A percentile compares a stretch with the other conserved stretches of the same genome.
phyloP scores from a whole-genome alignment of 2,329 filamentous ascomycete genomes.

The Didymella arachidicola region DNA sequence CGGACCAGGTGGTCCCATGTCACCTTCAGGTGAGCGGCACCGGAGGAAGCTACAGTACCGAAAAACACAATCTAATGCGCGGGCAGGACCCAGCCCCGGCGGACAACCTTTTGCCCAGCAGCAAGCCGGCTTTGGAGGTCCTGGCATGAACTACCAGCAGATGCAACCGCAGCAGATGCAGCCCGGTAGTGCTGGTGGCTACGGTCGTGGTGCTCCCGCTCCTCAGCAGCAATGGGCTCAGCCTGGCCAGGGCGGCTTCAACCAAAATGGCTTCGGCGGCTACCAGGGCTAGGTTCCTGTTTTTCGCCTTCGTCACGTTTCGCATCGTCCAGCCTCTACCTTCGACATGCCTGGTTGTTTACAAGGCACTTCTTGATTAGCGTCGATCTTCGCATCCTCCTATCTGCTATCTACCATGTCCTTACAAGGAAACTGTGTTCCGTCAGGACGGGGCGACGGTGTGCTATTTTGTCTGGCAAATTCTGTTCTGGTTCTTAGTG shows the following conservation, averaged over 20 bases:
- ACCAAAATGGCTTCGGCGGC: slow-evolving; percentile 64
- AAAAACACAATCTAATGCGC: slow-evolving; percentile 49
- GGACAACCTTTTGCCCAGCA: slow-evolving; percentile 67
- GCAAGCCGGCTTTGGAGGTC: slow-evolving; percentile 69
- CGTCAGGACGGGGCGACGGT: slow-evolving; percentile 38
- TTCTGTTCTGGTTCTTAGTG: slow-evolving; percentile 29
- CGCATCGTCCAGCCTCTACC: slow-evolving; percentile 42
- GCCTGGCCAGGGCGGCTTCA: slow-evolving; percentile 56
- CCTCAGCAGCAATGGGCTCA: slow-evolving; percentile 63
- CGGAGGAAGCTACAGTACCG: slow-evolving; percentile 47
- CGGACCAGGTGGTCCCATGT: slow-evolving; percentile 65
- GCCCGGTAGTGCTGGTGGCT: slow-evolving; percentile 77
- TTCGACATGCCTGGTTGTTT: slow-evolving; percentile 47
- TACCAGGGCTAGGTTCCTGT: slow-evolving; percentile 62
- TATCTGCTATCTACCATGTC: slow-evolving; percentile 45
- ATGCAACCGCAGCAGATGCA: slow-evolving; percentile 42
- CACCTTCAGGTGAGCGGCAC: slow-evolving; percentile 61
- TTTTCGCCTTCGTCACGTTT: slow-evolving; percentile 35
- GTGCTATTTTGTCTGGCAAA: slow-evolving; percentile 26
- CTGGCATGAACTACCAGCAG: slow-evolving; percentile 56
- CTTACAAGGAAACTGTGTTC: slow-evolving; percentile 37
- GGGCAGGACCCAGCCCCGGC: slow-evolving; percentile 63
- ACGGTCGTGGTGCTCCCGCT: slow-evolving; percentile 74
- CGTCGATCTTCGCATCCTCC: slow-evolving; percentile 41
- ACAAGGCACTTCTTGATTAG: slow-evolving; percentile 50